Evolutionary conservation across 2,329 filamentous ascomycete species (phyloP).

Genomic region (Aspergillus terreus): DNA sequence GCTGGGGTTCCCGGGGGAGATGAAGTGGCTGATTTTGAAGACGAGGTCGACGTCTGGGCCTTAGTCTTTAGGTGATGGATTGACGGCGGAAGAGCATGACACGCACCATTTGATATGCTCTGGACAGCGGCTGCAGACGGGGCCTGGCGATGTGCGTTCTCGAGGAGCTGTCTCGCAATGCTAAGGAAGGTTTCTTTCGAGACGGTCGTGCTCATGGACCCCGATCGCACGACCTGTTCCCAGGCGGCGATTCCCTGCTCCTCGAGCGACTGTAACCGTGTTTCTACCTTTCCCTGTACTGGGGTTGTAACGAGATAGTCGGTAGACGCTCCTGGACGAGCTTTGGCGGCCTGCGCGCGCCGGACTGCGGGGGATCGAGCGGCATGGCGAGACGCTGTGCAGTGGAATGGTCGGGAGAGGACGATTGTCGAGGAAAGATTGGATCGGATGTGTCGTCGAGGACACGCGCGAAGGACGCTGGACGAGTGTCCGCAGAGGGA

Average conservation of each 20-base stretch:
- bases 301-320: background rate
- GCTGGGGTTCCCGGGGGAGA: background rate
- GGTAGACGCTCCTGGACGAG: background rate
- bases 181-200: slow-evolving; percentile 14
- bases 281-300: background rate
- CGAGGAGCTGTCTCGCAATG: slow-evolving; percentile 14
- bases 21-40: slow-evolving; percentile 20
- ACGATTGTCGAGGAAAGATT: background rate
- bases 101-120: slow-evolving; percentile 9
- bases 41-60: slow-evolving; percentile 21
- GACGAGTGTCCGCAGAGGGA: background rate
- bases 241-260: background rate
- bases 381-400: slow-evolving; percentile 5
- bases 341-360: slow-evolving; percentile 2
- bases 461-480: background rate
- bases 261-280: slow-evolving; percentile 3
- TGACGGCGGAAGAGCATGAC: background rate
- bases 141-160: slow-evolving; percentile 1
- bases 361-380: slow-evolving; percentile 10
- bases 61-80: background rate
- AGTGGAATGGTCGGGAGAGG: slow-evolving; percentile 9
- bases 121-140: slow-evolving; percentile 11
- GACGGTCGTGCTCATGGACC: slow-evolving; percentile 1
- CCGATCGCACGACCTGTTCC: background rate
- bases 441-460: background rate